Evolutionary conservation across 2,329 filamentous ascomycete species (phyloP).

Genomic region (Hypoxylon sp.): DNA sequence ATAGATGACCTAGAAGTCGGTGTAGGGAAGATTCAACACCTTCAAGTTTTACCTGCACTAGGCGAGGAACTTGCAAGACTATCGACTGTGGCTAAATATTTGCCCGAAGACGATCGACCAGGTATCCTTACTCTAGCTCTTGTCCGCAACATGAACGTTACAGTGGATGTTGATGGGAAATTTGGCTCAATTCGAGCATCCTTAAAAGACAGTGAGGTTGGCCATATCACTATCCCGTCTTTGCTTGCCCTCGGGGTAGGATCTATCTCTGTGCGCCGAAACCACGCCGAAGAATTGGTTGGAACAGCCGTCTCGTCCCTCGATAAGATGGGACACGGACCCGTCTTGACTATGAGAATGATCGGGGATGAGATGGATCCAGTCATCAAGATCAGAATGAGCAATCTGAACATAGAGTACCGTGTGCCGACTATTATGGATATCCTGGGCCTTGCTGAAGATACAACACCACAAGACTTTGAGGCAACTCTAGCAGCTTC

Average conservation of each 20-base stretch:
- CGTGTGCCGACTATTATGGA: conserved; percentile 87
- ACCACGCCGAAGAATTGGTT: conserved; percentile 79
- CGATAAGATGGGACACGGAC: conserved; percentile 50
- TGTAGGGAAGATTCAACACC: conserved; percentile 73
- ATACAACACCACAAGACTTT: conserved; percentile 79
- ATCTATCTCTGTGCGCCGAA: conserved; percentile 73
- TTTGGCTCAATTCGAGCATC: conserved; percentile 75
- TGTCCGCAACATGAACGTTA: conserved; percentile 74
- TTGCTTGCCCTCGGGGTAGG: conserved; percentile 84
- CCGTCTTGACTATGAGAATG: conserved; percentile 87
- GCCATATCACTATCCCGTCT: conserved; percentile 87
- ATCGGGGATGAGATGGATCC: conserved; percentile 96
- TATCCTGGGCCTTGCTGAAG: conserved; percentile 77
- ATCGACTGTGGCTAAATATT: conserved; percentile 90
- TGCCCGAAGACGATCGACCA: conserved; percentile 95
- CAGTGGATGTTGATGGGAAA: conserved; percentile 75
- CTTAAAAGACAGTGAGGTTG: conserved; percentile 76
- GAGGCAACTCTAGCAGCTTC: conserved; percentile 83
- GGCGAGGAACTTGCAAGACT: conserved; percentile 85
- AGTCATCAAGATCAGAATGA: conserved; percentile 87
- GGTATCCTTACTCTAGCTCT: conserved; percentile 83
- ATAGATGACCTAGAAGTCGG: conserved; percentile 75
- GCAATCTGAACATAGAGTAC: conserved; percentile 90
- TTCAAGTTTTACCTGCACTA: conserved; percentile 78
- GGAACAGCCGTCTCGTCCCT: conserved; percentile 62